These are phyloP conservation scores for Phlyctochytrium planicorne DNA, from an alignment of 192 early-diverging fungal species.

Conservation along the genomic window DNA sequence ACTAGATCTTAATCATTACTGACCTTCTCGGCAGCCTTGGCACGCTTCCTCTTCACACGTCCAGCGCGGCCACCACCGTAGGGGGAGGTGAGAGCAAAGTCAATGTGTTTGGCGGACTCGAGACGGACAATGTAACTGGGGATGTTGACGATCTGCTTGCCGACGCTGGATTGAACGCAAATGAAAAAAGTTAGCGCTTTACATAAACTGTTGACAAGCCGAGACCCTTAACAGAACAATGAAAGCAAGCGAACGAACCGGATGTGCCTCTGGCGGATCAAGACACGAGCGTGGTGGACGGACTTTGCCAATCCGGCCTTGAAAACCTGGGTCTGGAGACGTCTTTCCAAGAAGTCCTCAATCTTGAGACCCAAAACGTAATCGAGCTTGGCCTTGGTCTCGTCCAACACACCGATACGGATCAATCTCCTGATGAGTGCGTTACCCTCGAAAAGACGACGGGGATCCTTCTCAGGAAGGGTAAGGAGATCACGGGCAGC, in stretches of 20 bases:
- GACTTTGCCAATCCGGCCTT: constrained; percentile 97
- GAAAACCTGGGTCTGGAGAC: constrained; percentile 99
- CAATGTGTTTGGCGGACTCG: constrained; percentile 77
- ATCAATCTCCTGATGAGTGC: constrained; percentile 98
- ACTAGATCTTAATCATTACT: background rate
- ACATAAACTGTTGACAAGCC: background rate
- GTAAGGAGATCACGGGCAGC: constrained; percentile 99
- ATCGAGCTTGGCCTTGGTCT: constrained; percentile 97
- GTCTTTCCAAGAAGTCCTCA: constrained; percentile 98
- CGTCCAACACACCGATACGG: constrained; percentile 97
- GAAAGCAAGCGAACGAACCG: no score
- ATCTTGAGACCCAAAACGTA: constrained; percentile 97
- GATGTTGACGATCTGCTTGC: constrained; percentile 97
- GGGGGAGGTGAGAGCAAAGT: constrained; percentile 83
- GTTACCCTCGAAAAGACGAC: constrained; percentile 99
- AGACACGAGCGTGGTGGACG: constrained; percentile 98
- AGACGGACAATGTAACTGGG: constrained; percentile 95
- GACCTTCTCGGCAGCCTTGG: constrained; percentile 63
- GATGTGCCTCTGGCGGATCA: constrained; percentile 98
- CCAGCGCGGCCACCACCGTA: constrained; percentile 98
- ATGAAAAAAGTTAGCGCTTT: constrained; percentile 21
- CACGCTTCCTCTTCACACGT: constrained; percentile 95
- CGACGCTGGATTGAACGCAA: constrained; percentile 59
- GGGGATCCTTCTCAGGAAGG: constrained; percentile 93
- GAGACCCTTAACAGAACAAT: constrained; percentile 2